A percentile compares a stretch with the other conserved stretches of the same genome.
These are phyloP conservation scores for Capsicum pubescens DNA, from an alignment of 257 asterid genomes.

Conservation along the genomic window DNA sequence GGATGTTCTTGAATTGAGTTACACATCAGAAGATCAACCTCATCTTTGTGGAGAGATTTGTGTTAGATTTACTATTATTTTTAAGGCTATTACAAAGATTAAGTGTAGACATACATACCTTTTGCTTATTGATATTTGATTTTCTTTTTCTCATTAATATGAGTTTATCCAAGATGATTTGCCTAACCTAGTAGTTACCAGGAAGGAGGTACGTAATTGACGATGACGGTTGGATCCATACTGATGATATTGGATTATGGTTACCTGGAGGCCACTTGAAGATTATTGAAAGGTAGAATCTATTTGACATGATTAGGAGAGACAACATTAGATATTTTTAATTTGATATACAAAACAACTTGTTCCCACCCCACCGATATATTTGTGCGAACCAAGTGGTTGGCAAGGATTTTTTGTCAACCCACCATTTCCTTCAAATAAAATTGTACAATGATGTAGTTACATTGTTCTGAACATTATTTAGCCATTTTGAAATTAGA, in stretches of 20 bases:
- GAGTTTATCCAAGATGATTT: no score
- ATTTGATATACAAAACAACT: neutral
- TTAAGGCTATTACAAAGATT: no score
- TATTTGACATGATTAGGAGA: no score
- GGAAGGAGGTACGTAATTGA: slow-evolving; percentile 77
- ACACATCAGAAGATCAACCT: no score
- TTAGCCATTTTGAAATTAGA: neutral
- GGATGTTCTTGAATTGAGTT: no score
- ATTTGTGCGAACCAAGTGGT: neutral
- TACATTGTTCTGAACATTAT: slow-evolving; percentile 14
- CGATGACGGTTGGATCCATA: slow-evolving; percentile 83
- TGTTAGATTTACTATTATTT: no score
- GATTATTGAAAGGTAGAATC: slow-evolving; percentile 80
- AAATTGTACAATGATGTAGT: neutral
- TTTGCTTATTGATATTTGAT: no score
- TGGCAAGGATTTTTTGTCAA: neutral
- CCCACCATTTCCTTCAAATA: slow-evolving; percentile 3
- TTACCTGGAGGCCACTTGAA: slow-evolving; percentile 88
- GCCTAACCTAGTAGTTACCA: slow-evolving; percentile 40
- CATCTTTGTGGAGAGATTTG: no score
- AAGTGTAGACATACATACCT: no score
- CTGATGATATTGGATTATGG: slow-evolving; percentile 97
- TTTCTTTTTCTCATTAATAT: no score
- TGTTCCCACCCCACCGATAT: neutral
- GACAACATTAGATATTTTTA: neutral